phyloP scores from a whole-genome alignment of 2,329 filamentous ascomycete species.

The Hypocrella siamensis region DNA sequence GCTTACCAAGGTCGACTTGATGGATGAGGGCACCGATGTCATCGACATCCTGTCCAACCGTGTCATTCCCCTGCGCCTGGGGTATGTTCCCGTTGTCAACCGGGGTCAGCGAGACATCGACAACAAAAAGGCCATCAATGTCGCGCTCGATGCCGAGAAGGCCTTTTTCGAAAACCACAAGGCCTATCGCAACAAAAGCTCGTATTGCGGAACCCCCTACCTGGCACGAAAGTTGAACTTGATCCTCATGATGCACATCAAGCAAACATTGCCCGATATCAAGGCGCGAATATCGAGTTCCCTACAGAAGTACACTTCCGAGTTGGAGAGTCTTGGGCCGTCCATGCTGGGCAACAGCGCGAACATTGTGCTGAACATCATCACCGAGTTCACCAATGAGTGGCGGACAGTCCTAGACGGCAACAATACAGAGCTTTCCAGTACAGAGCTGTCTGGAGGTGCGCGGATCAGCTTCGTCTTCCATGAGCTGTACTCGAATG shows the following conservation, averaged over 20 bases:
- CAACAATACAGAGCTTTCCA: conserved; percentile 92
- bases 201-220: conserved; percentile 96
- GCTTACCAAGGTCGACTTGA: conserved; percentile 94
- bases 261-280: conserved; percentile 96
- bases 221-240: conserved; percentile 92
- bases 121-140: conserved; percentile 88
- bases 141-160: conserved; percentile 84
- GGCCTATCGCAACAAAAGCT: conserved; percentile 95
- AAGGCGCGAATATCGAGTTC: conserved; percentile 93
- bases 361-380: conserved; percentile 96
- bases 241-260: conserved; percentile 99
- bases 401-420: conserved; percentile 93
- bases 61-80: conserved; percentile 86
- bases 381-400: conserved; percentile 96
- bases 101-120: conserved; percentile 96
- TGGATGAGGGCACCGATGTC: conserved; percentile 97
- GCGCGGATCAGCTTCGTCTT: conserved; percentile 98
- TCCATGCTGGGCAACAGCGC: conserved; percentile 91
- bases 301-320: conserved; percentile 75
- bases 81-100: conserved; percentile 96
- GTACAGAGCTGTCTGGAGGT: conserved; percentile 84
- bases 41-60: conserved; percentile 96
- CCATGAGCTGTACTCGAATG: conserved; percentile 95
- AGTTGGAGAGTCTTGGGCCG: conserved; percentile 72
- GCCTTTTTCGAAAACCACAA: conserved; percentile 98